Evolutionary conservation across 1,284 basidiomycete genomes (phyloP).

Genomic region (Rhodotorula sp.): DNA sequence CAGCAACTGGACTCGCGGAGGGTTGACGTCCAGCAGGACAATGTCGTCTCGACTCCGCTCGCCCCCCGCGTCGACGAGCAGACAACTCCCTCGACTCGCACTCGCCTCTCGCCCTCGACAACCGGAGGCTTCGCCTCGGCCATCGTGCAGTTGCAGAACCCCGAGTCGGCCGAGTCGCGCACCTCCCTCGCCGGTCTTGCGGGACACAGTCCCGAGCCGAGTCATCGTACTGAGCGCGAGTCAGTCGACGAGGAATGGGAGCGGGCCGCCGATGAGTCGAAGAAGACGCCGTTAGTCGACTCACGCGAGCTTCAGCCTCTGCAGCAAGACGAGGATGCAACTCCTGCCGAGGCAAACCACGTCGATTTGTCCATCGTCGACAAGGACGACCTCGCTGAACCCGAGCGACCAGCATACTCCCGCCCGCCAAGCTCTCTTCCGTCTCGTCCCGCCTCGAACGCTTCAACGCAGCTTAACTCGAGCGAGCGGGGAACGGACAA

Average conservation of each 20-base stretch:
- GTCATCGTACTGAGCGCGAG: background rate
- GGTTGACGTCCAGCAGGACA: background rate
- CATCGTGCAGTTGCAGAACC: background rate
- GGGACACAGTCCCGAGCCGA: constrained; percentile 6
- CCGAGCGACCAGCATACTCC: background rate
- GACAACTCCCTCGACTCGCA: background rate
- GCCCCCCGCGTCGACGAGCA: background rate
- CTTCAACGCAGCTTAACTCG: constrained; percentile 1
- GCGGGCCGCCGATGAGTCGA: too few relatives aligned
- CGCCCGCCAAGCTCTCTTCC: constrained; percentile 6
- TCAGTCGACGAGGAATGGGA: background rate
- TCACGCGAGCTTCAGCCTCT: background rate
- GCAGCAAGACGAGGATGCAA: background rate
- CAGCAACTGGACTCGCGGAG: background rate
- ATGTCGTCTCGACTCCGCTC: too few relatives aligned
- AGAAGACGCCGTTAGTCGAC: background rate
- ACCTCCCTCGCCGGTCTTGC: constrained; percentile 29
- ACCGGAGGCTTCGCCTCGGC: constrained; percentile 1
- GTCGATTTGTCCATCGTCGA: constrained; percentile 1
- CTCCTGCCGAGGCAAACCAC: too few relatives aligned
- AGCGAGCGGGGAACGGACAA: constrained; percentile 17
- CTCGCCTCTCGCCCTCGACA: background rate
- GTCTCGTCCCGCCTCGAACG: constrained; percentile 9
- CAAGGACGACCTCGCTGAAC: background rate
- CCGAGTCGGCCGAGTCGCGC: constrained; percentile 23